These are phyloP conservation scores for Naganishia kalamii DNA, from an alignment of 768 basidiomycete species.

Conservation along the genomic window DNA sequence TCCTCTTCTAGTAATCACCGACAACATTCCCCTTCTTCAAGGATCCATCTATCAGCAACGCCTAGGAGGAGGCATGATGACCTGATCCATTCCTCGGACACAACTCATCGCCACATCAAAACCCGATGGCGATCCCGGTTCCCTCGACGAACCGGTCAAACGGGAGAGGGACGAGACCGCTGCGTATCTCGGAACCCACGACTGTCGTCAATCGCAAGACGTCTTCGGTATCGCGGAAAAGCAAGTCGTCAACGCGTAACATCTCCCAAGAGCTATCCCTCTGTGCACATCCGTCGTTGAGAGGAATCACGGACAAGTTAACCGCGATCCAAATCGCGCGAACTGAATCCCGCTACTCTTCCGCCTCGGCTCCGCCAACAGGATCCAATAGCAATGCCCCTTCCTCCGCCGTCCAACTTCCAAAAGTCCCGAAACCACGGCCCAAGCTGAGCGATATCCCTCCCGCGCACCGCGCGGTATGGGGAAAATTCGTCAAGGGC, in stretches of 20 bases:
- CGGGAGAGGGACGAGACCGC: not conserved
- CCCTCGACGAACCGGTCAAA: not conserved
- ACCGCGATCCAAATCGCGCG: constrained; percentile 2
- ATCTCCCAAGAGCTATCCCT: not conserved
- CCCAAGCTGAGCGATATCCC: constrained; percentile 16
- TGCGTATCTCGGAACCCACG: constrained; percentile 2
- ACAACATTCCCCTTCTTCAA: too few species aligned
- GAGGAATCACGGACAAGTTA: not conserved
- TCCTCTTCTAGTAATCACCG: too few species aligned
- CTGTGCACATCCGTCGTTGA: constrained; percentile 2
- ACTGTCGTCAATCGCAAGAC: constrained; percentile 1
- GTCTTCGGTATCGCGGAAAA: not conserved
- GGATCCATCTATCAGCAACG: too few species aligned
- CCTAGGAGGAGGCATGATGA: not conserved
- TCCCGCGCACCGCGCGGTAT: constrained; percentile 7
- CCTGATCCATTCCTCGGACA: not conserved
- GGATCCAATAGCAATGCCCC: not conserved
- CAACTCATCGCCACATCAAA: not conserved
- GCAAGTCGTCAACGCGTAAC: not conserved
- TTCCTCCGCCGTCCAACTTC: not conserved
- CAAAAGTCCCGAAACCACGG: constrained; percentile 10
- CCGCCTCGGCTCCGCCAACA: not conserved
- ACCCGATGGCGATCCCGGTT: not conserved
- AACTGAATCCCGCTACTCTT: not conserved
- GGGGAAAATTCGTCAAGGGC: constrained; percentile 12